These are phyloP conservation scores for Clarireedia paspali DNA, from an alignment of 2,329 filamentous ascomycete genomes.

Conservation along the genomic window DNA sequence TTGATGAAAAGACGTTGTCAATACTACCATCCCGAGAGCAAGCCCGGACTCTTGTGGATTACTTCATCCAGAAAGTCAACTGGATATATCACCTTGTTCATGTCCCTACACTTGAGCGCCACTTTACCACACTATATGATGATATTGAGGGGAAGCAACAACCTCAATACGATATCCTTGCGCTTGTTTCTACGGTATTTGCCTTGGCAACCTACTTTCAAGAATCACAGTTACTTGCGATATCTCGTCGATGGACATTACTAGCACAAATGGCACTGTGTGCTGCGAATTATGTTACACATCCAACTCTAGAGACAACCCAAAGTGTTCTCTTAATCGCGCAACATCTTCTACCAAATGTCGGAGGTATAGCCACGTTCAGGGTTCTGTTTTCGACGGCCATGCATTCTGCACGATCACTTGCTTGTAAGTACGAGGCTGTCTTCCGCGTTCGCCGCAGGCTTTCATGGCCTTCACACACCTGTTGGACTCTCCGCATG, in stretches of 20 bases:
- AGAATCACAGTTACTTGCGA: neutral
- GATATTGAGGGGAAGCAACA: constrained; percentile 10
- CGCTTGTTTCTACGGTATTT: constrained; percentile 17
- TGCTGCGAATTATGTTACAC: constrained; percentile 23
- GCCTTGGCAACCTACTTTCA: constrained; percentile 17
- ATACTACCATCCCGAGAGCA: constrained; percentile 14
- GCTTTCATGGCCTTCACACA: too few relatives aligned
- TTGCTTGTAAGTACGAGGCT: neutral
- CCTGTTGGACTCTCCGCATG: too few relatives aligned
- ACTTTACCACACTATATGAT: constrained; percentile 13
- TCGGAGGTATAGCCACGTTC: constrained; percentile 30
- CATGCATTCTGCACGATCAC: constrained; percentile 22
- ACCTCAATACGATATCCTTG: constrained; percentile 12
- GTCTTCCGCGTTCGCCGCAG: too few relatives aligned
- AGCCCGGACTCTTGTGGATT: constrained; percentile 13
- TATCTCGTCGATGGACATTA: constrained; percentile 11
- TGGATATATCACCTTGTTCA: constrained; percentile 22
- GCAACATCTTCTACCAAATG: constrained; percentile 30
- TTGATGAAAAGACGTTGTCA: constrained; percentile 7
- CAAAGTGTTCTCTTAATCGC: constrained; percentile 31
- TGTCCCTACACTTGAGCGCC: constrained; percentile 14
- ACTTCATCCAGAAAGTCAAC: constrained; percentile 16
- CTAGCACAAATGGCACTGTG: constrained; percentile 17
- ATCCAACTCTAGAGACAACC: constrained; percentile 30
- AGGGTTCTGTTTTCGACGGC: constrained; percentile 28